phyloP scores from a whole-genome alignment of 805 yeast genomes.

The Candida oleophila region DNA sequence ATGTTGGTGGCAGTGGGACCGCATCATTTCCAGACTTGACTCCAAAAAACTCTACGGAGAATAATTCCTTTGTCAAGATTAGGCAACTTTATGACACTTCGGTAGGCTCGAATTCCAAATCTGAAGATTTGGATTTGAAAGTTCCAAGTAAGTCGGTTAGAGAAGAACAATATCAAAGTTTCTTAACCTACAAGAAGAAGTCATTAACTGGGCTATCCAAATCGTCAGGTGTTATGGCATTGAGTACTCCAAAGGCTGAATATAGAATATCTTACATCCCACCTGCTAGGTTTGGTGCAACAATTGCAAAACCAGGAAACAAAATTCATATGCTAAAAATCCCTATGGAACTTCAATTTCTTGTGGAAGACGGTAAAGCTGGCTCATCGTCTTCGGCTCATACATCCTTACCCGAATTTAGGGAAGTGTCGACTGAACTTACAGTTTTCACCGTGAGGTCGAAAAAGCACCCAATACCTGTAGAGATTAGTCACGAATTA shows the following conservation, averaged over 20 bases:
- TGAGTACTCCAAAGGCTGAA: constrained; percentile 33
- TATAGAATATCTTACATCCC: constrained; percentile 31
- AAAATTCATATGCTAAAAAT: constrained; percentile 18
- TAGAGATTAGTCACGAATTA: constrained; percentile 40
- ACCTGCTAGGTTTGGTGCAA: constrained; percentile 25
- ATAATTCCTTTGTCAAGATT: constrained; percentile 16
- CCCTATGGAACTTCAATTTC: constrained; percentile 33
- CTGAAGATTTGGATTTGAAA: not conserved
- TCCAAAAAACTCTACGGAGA: constrained; percentile 20
- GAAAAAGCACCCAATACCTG: constrained; percentile 34
- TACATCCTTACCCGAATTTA: constrained; percentile 28
- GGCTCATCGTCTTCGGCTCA: constrained; percentile 7
- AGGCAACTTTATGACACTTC: constrained; percentile 33
- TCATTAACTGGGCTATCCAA: constrained; percentile 30
- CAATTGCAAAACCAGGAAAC: constrained; percentile 3
- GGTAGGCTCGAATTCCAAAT: constrained; percentile 1
- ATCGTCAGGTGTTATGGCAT: constrained; percentile 29
- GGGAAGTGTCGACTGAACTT: constrained; percentile 31
- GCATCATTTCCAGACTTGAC: constrained; percentile 9
- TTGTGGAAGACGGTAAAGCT: constrained; percentile 11
- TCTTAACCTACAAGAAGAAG: constrained; percentile 32
- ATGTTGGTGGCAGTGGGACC: not conserved
- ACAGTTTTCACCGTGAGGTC: constrained; percentile 36
- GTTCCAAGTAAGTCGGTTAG: not conserved
- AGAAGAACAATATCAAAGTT: constrained; percentile 23